Conservation (phyloP, 2,329 filamentous ascomycete genomes). For the Xylaria sp. region DNA sequence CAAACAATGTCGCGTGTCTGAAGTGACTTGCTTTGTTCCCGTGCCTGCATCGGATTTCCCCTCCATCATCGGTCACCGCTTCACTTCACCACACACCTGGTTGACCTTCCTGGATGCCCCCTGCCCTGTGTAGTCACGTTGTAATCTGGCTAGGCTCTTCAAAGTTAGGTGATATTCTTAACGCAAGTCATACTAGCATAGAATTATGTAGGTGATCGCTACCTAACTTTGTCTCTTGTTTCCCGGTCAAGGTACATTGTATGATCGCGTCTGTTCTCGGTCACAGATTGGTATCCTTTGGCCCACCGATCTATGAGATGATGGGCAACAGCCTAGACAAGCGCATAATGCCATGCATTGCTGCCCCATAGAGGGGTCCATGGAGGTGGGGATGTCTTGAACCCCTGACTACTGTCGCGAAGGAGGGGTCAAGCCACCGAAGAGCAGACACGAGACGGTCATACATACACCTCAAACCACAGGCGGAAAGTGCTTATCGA, state of each 20-base stretch:
- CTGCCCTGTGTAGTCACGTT: not conserved
- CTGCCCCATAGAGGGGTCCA: slow-evolving; percentile 31
- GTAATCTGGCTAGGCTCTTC: slow-evolving; percentile 12
- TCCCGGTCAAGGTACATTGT: slow-evolving; percentile 7
- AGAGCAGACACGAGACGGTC: slow-evolving; percentile 26
- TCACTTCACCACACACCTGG: slow-evolving; percentile 24
- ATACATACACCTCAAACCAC: slow-evolving; percentile 10
- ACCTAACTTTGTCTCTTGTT: not conserved
- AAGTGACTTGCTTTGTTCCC: not conserved
- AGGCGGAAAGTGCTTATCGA: not conserved
- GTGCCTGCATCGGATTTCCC: slow-evolving; percentile 1
- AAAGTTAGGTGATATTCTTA: slow-evolving; percentile 14
- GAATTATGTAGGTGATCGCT: slow-evolving; percentile 18
- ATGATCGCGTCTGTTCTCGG: slow-evolving; percentile 6
- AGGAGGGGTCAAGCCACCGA: slow-evolving; percentile 26
- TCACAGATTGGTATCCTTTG: slow-evolving; percentile 2
- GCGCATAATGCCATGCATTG: slow-evolving; percentile 30
- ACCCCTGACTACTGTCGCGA: slow-evolving; percentile 10
- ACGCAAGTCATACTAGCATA: slow-evolving; percentile 29
- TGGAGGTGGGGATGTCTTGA: slow-evolving; percentile 21
- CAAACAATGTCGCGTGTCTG: slow-evolving; percentile 9
- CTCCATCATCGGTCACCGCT: slow-evolving; percentile 24
- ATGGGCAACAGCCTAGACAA: not conserved
- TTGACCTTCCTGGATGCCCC: slow-evolving; percentile 8
- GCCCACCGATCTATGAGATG: slow-evolving; percentile 11